Percentiles rank a stretch among this genome's conserved stretches.
Evolutionary conservation across 257 asterid species (phyloP).

Genomic region (Primulina eburnea): DNA sequence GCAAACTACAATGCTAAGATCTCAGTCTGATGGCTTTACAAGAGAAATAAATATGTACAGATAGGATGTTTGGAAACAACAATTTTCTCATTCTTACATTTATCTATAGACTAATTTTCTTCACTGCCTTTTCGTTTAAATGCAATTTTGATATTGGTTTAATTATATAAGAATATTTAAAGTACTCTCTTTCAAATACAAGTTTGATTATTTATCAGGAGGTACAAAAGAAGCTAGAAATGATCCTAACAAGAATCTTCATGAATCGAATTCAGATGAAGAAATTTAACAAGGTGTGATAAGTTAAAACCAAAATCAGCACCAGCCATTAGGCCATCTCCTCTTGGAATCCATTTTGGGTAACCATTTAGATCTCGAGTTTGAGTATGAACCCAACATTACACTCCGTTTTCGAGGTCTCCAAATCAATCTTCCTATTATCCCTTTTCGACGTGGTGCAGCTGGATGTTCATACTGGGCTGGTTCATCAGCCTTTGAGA

Average conservation of each 20-base stretch:
- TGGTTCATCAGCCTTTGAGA: constrained; percentile 23
- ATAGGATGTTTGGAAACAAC: not conserved
- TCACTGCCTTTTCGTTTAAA: not conserved
- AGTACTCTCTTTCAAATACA: not conserved
- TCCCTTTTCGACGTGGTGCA: constrained; percentile 28
- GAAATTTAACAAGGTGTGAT: not conserved
- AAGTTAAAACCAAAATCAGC: constrained; percentile 26
- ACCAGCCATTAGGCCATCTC: constrained; percentile 87
- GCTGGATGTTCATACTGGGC: constrained; percentile 18
- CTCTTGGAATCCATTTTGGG: constrained; percentile 44
- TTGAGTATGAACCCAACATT: constrained; percentile 23
- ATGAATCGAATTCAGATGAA: not conserved
- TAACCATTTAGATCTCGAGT: constrained; percentile 28
- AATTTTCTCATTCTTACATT: not conserved
- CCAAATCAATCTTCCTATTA: constrained; percentile 42
- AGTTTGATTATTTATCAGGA: too few species aligned
- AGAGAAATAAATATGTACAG: too few species aligned
- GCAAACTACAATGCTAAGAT: too few species aligned
- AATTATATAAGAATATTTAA: too few species aligned
- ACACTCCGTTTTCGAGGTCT: constrained; percentile 28
- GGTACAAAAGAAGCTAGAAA: not conserved
- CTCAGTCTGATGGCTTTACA: too few species aligned
- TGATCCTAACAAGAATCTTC: not conserved
- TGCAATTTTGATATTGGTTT: not conserved
- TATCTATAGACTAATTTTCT: not conserved